Evolutionary conservation across 495 filamentous ascomycete species (phyloP), one percentile per base, ranked within the genome.

Genomic region (Cercophora scortea): DNA sequence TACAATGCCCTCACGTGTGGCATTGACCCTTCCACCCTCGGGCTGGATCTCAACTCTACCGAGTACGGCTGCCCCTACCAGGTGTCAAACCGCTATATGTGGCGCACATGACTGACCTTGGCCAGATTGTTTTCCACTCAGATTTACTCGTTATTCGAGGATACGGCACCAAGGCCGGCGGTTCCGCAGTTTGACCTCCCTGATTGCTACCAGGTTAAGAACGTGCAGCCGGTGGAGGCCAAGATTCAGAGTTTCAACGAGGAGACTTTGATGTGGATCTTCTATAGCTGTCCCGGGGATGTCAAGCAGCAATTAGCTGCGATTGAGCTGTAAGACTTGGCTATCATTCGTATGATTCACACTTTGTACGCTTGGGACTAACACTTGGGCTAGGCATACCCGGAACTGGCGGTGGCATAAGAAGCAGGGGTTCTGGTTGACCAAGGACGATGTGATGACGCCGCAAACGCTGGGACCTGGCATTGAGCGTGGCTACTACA

Each of bases 401-500:
- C 87, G 91, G 47, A 90, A 91, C 65, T 96, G 91, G 91, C 76
- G 90, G 54, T 96, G 89, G 75, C 90, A 96, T 66, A 95, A 90
- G 72, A 81, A 88, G 49, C 75, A 90, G 49, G 83, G 87, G 55
- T 81, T 91, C 56, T 96, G 91, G 91, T 73, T 96, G 61, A 94
- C 89, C 36, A 92, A 93, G 66, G 89, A 94, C 62, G 83, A 88
- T 17, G 73, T 82, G 50, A 82, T 84, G 62, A 79, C 83, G 8
- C 88, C 88, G 40, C 83, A 79, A 60, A 77, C 66, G 42, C 74
- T 87, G 53, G 79, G 85, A 16, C 77, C 79, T 16, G 79, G 81
- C 32, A 83, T 82, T 48, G 91, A 96, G 68, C 81, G 86, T 42
- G 91, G 90, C 3, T 89, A 87, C 62, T 96, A 96, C 65, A 76